phyloP scores from a whole-genome alignment of 2,329 filamentous ascomycete genomes.

The Apiospora marii region DNA sequence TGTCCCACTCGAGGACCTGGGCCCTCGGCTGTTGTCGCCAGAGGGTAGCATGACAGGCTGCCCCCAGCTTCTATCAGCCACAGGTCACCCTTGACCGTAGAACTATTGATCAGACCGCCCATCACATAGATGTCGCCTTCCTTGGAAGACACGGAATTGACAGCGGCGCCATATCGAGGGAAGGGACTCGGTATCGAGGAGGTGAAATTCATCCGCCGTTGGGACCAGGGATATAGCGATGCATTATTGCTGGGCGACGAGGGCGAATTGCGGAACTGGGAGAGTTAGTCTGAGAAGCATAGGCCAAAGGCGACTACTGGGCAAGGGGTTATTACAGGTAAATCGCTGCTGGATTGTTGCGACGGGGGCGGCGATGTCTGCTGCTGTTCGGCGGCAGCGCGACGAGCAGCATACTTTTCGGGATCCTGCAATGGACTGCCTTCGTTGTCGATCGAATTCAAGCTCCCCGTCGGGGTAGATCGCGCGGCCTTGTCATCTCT shows the following conservation, averaged over 20 bases:
- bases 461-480: constrained; percentile 78
- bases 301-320: constrained; percentile 24
- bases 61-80: constrained; percentile 97
- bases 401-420: constrained; percentile 63
- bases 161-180: constrained; percentile 94
- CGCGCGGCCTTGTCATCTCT: constrained; percentile 68
- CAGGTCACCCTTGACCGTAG: constrained; percentile 93
- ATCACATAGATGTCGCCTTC: constrained; percentile 98
- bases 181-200: constrained; percentile 86
- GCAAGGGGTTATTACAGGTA: constrained; percentile 45
- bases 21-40: constrained; percentile 90
- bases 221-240: constrained; percentile 95
- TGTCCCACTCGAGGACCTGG: constrained; percentile 95
- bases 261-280: constrained; percentile 59
- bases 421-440: constrained; percentile 68
- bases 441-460: constrained; percentile 74
- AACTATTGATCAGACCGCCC: constrained; percentile 94
- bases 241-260: constrained; percentile 66
- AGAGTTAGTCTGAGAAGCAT: constrained; percentile 19
- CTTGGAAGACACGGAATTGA: constrained; percentile 91
- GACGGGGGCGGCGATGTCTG: constrained; percentile 37
- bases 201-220: constrained; percentile 85
- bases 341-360: constrained; percentile 42
- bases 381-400: constrained; percentile 55
- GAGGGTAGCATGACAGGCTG: constrained; percentile 88